A percentile compares a stretch with the other conserved stretches of the same genome.
These are phyloP conservation scores for Xylaria castorea DNA, from an alignment of 495 filamentous ascomycete genomes.

Conservation along the genomic window DNA sequence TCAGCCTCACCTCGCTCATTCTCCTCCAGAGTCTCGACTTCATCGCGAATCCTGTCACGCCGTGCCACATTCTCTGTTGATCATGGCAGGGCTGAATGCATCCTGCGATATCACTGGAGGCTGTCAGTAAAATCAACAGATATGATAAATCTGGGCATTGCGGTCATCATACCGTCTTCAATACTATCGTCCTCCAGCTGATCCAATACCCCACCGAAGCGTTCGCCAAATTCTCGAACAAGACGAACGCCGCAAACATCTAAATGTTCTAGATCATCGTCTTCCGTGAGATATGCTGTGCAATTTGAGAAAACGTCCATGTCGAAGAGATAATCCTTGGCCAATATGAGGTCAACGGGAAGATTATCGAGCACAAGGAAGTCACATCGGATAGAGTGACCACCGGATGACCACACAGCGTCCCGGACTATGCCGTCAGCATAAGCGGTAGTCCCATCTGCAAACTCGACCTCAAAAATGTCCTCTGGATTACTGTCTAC, in stretches of 20 bases:
- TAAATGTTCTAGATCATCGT: neutral
- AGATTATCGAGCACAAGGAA: neutral
- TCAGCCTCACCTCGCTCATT: neutral
- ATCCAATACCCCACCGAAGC: neutral
- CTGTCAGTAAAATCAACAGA: neutral
- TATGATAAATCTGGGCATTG: neutral
- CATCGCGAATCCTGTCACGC: neutral
- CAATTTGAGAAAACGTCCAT: neutral
- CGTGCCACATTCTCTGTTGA: neutral
- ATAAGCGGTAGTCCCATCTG: neutral
- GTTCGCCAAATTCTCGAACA: neutral
- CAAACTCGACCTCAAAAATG: neutral
- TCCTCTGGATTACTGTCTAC: neutral
- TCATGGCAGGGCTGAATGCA: neutral
- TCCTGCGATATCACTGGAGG: neutral
- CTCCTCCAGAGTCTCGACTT: neutral
- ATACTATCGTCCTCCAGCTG: neutral
- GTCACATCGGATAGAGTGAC: neutral
- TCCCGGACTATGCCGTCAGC: neutral
- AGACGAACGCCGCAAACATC: neutral
- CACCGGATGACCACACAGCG: neutral
- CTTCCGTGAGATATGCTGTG: neutral
- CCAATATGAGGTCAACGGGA: neutral
- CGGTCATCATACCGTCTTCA: neutral
- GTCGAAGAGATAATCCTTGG: neutral